phyloP scores from a whole-genome alignment of 768 basidiomycete species.

The Tylopilus subfusipes region DNA sequence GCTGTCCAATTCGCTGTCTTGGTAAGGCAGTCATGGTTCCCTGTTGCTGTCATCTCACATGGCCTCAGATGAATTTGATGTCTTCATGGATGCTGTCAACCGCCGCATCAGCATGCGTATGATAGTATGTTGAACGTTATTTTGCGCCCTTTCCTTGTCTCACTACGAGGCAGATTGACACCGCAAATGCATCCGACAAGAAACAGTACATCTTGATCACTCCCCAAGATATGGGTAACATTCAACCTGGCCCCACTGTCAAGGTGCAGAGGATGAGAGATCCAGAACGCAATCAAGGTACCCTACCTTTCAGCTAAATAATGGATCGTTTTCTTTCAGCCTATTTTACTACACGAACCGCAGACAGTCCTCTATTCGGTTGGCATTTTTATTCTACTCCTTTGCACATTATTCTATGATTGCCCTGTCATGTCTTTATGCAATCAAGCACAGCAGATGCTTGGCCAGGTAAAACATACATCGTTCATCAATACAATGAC shows the following conservation, averaged over 20 bases:
- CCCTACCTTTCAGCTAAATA: conserved; percentile 34
- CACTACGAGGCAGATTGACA: conserved; percentile 61
- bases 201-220: conserved; percentile 96
- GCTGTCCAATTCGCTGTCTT: conserved; percentile 90
- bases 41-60: conserved; percentile 9
- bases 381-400: conserved; percentile 6
- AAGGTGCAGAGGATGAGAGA: conserved; percentile 76
- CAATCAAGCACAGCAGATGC: background rate
- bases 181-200: conserved; percentile 79
- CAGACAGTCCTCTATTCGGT: background rate
- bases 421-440: background rate
- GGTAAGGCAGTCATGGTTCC: conserved; percentile 38
- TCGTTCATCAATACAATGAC: background rate
- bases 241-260: conserved; percentile 64
- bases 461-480: background rate
- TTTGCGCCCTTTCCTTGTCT: background rate
- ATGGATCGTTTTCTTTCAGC: background rate
- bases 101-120: conserved; percentile 92
- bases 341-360: conserved; percentile 1
- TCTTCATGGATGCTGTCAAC: conserved; percentile 95
- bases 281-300: conserved; percentile 65
- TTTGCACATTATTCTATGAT: conserved; percentile 2
- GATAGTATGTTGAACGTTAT: conserved; percentile 56
- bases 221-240: conserved; percentile 86
- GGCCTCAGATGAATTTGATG: conserved; percentile 86